phyloP scores from a whole-genome alignment of 768 basidiomycete species.

The Trametes meyenii region DNA sequence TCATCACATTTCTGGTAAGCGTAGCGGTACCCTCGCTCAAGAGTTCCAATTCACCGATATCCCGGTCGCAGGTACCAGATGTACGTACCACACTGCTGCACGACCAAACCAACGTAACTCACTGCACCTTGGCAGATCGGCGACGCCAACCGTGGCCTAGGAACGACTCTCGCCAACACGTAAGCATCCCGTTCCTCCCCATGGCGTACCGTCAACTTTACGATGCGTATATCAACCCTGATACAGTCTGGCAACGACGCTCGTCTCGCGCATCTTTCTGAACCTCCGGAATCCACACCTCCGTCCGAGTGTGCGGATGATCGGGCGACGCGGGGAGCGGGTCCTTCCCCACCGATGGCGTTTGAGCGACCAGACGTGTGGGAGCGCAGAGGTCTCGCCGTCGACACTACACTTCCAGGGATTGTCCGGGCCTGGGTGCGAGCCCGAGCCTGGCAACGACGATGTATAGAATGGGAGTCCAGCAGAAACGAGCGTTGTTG shows the following conservation, averaged over 20 bases:
- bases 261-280: conserved; percentile 13
- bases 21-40: too few species aligned
- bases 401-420: background rate
- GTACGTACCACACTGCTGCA: too few species aligned
- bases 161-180: conserved; percentile 15
- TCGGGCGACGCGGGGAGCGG: background rate
- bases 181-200: background rate
- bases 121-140: background rate
- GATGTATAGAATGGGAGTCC: too few species aligned
- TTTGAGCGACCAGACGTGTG: too few species aligned
- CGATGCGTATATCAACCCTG: background rate
- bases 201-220: background rate
- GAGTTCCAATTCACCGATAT: too few species aligned
- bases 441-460: too few species aligned
- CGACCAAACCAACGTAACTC: background rate
- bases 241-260: conserved; percentile 14
- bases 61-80: too few species aligned
- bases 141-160: conserved; percentile 6
- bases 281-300: conserved; percentile 15
- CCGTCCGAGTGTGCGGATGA: too few species aligned
- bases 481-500: too few species aligned
- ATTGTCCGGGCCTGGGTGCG: too few species aligned
- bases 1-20: background rate
- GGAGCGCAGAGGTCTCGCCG: background rate
- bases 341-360: background rate